Evolutionary conservation across 2,329 filamentous ascomycete genomes (phyloP).

Genomic region (Paecilomyces niveus): DNA sequence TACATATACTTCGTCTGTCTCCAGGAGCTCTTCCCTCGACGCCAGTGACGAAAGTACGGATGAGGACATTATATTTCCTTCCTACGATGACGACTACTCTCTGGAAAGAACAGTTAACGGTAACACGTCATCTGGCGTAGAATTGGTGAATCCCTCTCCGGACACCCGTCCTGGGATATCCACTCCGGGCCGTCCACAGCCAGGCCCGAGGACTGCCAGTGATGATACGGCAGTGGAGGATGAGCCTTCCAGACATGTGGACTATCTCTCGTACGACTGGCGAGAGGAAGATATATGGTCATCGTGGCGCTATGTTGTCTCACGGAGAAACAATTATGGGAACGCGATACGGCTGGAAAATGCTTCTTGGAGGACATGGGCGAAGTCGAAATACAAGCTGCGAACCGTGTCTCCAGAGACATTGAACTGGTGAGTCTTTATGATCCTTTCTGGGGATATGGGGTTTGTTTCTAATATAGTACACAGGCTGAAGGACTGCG

Average conservation of each 20-base stretch:
- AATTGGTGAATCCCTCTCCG: conserved; percentile 4
- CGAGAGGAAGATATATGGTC: conserved; percentile 95
- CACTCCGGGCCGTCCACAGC: conserved; percentile 45
- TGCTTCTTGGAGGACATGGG: conserved; percentile 95
- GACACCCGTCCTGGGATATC: conserved; percentile 15
- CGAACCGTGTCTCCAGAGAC: conserved; percentile 85
- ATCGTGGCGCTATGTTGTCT: conserved; percentile 89
- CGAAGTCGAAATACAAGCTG: conserved; percentile 80
- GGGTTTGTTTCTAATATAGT: conserved; percentile 1
- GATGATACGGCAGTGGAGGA: conserved; percentile 71
- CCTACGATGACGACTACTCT: conserved; percentile 36
- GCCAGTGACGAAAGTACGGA: conserved; percentile 19
- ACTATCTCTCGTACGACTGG: conserved; percentile 91
- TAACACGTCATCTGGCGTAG: conserved; percentile 4
- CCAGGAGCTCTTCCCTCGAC: conserved; percentile 31
- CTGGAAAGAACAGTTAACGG: conserved; percentile 23
- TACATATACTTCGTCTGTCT: conserved; percentile 29
- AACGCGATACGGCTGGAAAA: conserved; percentile 84
- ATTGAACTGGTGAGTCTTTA: conserved; percentile 74
- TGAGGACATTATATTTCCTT: conserved; percentile 36
- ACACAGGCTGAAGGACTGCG: conserved; percentile 84
- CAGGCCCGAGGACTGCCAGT: conserved; percentile 60
- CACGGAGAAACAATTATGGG: conserved; percentile 68
- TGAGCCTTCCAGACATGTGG: conserved; percentile 81
- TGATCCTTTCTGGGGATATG: neutral